Evolutionary conservation across 345 rosid species (phyloP).

Genomic region (Xanthoceras sorbifolium): DNA sequence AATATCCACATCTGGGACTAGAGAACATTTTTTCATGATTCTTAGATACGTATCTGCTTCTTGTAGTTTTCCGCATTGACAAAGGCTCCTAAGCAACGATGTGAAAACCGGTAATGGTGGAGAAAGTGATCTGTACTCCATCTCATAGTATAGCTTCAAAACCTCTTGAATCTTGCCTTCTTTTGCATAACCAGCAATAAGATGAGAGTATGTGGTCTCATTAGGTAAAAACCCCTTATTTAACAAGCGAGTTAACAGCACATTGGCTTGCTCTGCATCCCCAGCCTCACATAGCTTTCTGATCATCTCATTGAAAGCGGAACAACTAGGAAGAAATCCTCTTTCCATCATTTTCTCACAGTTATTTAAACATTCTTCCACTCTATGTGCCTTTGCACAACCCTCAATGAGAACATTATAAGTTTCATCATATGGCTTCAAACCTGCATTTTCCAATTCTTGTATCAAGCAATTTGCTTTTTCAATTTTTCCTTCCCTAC

Average conservation of each 20-base stretch:
- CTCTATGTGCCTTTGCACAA: constrained; percentile 50
- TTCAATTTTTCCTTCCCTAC: constrained; percentile 38
- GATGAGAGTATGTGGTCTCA: constrained; percentile 48
- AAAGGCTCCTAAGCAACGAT: constrained; percentile 50
- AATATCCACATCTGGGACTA: constrained; percentile 38
- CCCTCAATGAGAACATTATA: constrained; percentile 53
- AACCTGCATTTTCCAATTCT: constrained; percentile 54
- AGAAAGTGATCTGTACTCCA: constrained; percentile 52
- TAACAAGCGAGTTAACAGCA: constrained; percentile 41
- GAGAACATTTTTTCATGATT: constrained; percentile 39
- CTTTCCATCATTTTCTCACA: constrained; percentile 51
- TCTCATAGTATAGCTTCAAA: constrained; percentile 69
- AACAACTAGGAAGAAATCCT: constrained; percentile 52
- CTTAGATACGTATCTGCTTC: constrained; percentile 62
- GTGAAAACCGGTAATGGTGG: constrained; percentile 41
- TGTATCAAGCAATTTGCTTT: constrained; percentile 48
- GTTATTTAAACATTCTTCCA: constrained; percentile 40
- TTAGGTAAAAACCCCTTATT: constrained; percentile 62
- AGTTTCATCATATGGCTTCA: constrained; percentile 61
- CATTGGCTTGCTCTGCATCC: constrained; percentile 45
- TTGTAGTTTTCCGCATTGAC: constrained; percentile 45
- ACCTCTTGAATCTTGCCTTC: constrained; percentile 51
- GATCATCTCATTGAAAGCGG: constrained; percentile 55
- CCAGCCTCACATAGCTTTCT: constrained; percentile 43
- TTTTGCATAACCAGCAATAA: constrained; percentile 52